Evolutionary conservation across 805 yeast genomes (phyloP).

Genomic region (Cyberlindnera misumaiensis): DNA sequence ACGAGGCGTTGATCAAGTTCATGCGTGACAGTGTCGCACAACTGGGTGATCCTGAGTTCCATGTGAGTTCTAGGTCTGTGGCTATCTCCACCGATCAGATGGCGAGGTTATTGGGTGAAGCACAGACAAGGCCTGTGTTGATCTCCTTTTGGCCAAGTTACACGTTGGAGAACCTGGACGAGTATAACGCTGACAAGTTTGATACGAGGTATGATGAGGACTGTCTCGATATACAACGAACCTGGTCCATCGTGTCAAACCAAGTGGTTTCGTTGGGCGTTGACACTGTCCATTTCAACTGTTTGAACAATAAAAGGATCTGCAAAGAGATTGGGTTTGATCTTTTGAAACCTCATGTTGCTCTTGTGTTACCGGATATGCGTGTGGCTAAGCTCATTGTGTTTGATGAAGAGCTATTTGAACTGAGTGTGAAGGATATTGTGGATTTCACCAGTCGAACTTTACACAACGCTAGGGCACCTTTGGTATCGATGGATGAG

Average conservation of each 20-base stretch:
- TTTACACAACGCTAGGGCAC: slow-evolving; percentile 37
- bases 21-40: slow-evolving; percentile 48
- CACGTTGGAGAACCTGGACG: slow-evolving; percentile 30
- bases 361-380: slow-evolving; percentile 46
- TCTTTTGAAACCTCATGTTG: slow-evolving; percentile 34
- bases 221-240: slow-evolving; percentile 43
- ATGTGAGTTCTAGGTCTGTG: slow-evolving; percentile 36
- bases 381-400: slow-evolving; percentile 38
- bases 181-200: slow-evolving; percentile 26
- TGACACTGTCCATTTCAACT: slow-evolving; percentile 52
- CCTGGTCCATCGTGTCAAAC: slow-evolving; percentile 55
- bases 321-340: slow-evolving; percentile 47
- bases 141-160: slow-evolving; percentile 63
- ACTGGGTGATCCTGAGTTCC: slow-evolving; percentile 30
- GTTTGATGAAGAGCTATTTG: slow-evolving; percentile 14
- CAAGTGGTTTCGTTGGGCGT: slow-evolving; percentile 32
- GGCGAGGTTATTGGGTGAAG: slow-evolving; percentile 37
- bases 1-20: slow-evolving; percentile 45
- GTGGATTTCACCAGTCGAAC: slow-evolving; percentile 43
- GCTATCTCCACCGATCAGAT: slow-evolving; percentile 35
- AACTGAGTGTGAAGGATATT: slow-evolving; percentile 25
- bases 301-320: slow-evolving; percentile 41
- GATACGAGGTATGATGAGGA: slow-evolving; percentile 39
- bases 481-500: slow-evolving; percentile 16
- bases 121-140: slow-evolving; percentile 41